Percentiles rank a stretch among this genome's conserved stretches.
Conservation (phyloP, 768 basidiomycete genomes). For the Calocybe cyanea region DNA sequence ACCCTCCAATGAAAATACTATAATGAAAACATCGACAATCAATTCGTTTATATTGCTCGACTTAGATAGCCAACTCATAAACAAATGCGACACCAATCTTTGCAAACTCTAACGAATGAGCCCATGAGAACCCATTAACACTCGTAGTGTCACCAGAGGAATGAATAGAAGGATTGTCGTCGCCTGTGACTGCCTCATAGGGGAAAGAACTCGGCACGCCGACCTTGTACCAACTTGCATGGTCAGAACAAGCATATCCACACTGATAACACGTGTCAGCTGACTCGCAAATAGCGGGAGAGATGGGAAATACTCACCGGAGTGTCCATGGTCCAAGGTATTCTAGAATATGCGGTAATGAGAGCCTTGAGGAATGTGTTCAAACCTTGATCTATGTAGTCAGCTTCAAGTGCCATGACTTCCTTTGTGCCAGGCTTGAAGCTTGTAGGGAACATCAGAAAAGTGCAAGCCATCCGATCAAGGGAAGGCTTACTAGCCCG, state of each 20-base stretch:
- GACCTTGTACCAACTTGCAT: conserved; percentile 41
- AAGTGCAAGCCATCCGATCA: neutral
- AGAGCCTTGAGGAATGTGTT: conserved; percentile 42
- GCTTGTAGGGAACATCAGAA: conserved; percentile 25
- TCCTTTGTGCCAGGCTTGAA: conserved; percentile 40
- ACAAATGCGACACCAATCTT: conserved; percentile 58
- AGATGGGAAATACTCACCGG: conserved; percentile 24
- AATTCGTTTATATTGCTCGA: too few relatives aligned
- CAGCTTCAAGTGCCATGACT: conserved; percentile 36
- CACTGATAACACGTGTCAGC: conserved; percentile 20
- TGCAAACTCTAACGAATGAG: conserved; percentile 55
- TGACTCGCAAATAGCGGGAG: neutral
- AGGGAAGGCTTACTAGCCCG: conserved; percentile 27
- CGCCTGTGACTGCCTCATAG: conserved; percentile 37
- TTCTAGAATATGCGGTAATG: conserved; percentile 31
- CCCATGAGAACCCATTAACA: conserved; percentile 43
- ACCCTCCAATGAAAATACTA: too few relatives aligned
- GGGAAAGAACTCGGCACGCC: conserved; percentile 40
- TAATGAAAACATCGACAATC: too few relatives aligned
- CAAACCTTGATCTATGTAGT: conserved; percentile 36
- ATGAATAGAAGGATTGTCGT: conserved; percentile 43
- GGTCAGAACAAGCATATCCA: conserved; percentile 42
- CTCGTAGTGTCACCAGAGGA: conserved; percentile 41
- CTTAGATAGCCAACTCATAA: conserved; percentile 40
- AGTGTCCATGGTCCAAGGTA: conserved; percentile 32